Evolutionary conservation across 2,329 filamentous ascomycete genomes (phyloP), one percentile per base, ranked within the genome.

Genomic region (Botryotinia narcissicola): DNA sequence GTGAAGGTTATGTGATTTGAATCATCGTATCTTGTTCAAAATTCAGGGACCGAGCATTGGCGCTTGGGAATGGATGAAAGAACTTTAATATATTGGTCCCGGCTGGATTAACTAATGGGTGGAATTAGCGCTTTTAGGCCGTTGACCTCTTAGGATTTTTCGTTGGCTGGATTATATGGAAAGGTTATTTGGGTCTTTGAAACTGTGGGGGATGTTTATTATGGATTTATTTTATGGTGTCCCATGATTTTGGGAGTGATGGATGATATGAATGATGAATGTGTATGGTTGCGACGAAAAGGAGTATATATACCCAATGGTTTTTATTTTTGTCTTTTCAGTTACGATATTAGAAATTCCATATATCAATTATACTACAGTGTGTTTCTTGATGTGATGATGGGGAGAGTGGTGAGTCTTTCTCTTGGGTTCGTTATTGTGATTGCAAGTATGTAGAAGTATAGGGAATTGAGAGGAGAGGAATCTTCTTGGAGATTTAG

Each of bases 321-420:
- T 32, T 61, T 70, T 37, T 48, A 48, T 29, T 25, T 51, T 64
- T 57, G n/a, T 7, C 48, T 29, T 20, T 29, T 6, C 29, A 48
- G 82, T 74, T 83, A 62, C 12, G 29, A 46, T 22, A 35, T n/a
- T 37, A 35, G n/a, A 3, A 61, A 46, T 54, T 44, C 25, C 40
- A 68, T 16, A 20, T 51, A 22, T 54, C n/a, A 3, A 44, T 32
- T 32, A 29, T 18, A 67, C 3, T 25, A 20, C 8, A 12, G 22
- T 14, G 6, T 67, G 25, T 14, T n/a, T 46, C 42, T 18, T 32
- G 42, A 51, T 16, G 42, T 18, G 20, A 67, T 40, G 9, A 6
- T 40, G 12, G 14, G 22, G 35, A 22, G 10, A 2, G 20, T 35
- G 16, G 29, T 29, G 7, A 2, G 51, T 18, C 29, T 32, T 9